Evolutionary conservation across 352 stramenopile species (phyloP), one percentile per base, ranked within the genome.

Genomic region (Globisporangium yorkense): DNA sequence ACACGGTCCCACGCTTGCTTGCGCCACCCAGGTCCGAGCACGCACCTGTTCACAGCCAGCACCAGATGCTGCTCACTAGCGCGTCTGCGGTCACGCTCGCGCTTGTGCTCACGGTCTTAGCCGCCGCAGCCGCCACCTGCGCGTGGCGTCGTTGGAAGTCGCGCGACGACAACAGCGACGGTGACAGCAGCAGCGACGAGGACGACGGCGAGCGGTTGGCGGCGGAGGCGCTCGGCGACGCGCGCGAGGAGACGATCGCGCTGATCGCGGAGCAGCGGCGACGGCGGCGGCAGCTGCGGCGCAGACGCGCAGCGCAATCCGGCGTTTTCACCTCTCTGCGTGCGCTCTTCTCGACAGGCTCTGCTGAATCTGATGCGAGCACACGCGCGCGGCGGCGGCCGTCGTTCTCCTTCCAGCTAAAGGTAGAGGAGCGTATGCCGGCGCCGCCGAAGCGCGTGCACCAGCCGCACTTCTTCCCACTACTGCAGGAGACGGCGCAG

Each of bases 391-490:
- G 12, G 33, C 33, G 33, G 8, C 33, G 33, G 12, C 33, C 33
- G 33, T 39, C 33, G 8, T 39, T 39, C 33, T 39, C 33, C 33
- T 39, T 39, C 33, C 33, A 9, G 33, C 33, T 39, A 9, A 39
- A 39, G 31, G 8, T 13, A 12, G 9, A 2, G 33, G 33, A 39
- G 33, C 33, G 33, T 12, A 9, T 46, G 16, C 16, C 41, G 43
- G 20, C 5, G 20, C 18, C 61, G 10, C 50, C 62, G 13, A 77
- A 77, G 61, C 83, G 83, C 57, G 53, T 74, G 33, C 75, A 84
- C 61, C 72, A 77, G 59, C 69, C 75, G 24, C 77, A 75, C 50
- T 88, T 88, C 51, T 84, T 81, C 41, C 77, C 75, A n/a, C 48
- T 85, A 46, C 67, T 88, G 13, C 67, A 84, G 15, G 75, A 88